Conservation (phyloP, 371 early-diverging fungal species). For the Saksenaea vasiformis region DNA sequence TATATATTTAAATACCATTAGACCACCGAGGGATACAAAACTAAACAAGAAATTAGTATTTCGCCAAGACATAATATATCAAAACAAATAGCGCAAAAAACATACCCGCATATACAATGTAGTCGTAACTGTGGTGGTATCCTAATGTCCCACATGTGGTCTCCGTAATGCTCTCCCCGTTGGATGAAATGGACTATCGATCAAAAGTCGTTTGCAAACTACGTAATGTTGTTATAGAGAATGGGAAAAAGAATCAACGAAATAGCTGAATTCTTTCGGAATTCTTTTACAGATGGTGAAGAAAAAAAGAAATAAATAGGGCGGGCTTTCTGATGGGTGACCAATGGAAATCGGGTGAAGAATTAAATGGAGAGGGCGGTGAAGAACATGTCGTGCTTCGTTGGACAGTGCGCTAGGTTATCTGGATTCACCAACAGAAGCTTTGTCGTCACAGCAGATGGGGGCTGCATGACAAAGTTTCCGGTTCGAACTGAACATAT, state of each 20-base stretch:
- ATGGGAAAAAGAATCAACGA: neutral
- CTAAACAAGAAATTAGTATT: conserved; percentile 9
- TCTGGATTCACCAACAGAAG: neutral
- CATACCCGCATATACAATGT: conserved; percentile 33
- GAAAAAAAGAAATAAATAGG: neutral
- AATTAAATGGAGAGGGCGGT: neutral
- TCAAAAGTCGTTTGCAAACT: neutral
- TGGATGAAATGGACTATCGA: neutral
- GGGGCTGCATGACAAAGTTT: neutral
- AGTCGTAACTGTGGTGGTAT: conserved; percentile 19
- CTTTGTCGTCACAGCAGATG: no score
- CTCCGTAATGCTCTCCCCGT: neutral
- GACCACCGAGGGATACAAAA: conserved; percentile 51
- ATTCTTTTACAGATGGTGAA: no score
- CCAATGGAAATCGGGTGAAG: neutral
- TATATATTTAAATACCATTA: conserved; percentile 33
- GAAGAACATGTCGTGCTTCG: neutral
- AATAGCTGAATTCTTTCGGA: no score
- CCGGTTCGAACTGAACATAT: no score
- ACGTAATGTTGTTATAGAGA: neutral
- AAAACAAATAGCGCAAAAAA: conserved; percentile 13
- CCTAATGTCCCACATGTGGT: neutral
- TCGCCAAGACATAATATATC: neutral
- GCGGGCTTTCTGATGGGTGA: neutral
- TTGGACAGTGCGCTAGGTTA: neutral